These are phyloP conservation scores for Maudiozyma serrabonitensis DNA, from an alignment of 805 yeast genomes.

Conservation along the genomic window DNA sequence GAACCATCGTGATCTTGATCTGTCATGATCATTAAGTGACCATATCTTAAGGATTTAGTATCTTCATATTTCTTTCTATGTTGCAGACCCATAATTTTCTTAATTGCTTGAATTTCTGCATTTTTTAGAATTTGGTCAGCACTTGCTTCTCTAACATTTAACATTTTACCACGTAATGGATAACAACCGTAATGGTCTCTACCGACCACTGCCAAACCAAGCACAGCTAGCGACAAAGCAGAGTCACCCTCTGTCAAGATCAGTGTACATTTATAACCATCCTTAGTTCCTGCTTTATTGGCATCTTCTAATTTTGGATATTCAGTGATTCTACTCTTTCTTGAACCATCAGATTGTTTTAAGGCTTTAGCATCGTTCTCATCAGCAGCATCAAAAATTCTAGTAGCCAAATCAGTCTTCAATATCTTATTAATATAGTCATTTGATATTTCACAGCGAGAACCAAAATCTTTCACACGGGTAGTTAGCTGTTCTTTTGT, in stretches of 20 bases:
- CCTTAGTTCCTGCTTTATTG: constrained; percentile 88
- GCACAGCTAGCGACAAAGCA: constrained; percentile 83
- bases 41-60: constrained; percentile 72
- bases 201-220: constrained; percentile 91
- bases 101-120: constrained; percentile 88
- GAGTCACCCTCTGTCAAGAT: constrained; percentile 97
- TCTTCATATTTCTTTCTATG: constrained; percentile 79
- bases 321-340: constrained; percentile 77
- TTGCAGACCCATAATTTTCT: constrained; percentile 90
- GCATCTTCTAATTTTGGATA: constrained; percentile 91
- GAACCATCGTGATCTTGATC: constrained; percentile 99
- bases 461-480: constrained; percentile 80
- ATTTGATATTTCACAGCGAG: constrained; percentile 68
- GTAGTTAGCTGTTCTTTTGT: constrained; percentile 94
- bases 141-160: constrained; percentile 93
- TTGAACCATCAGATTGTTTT: constrained; percentile 80
- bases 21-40: constrained; percentile 97
- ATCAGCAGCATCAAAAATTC: constrained; percentile 72
- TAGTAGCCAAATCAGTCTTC: constrained; percentile 61
- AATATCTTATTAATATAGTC: constrained; percentile 62
- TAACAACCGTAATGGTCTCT: constrained; percentile 91
- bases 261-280: constrained; percentile 84
- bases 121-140: constrained; percentile 92
- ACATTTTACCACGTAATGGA: constrained; percentile 88
- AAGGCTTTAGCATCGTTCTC: constrained; percentile 82